phyloP scores from a whole-genome alignment of 2,329 filamentous ascomycete genomes.

The Aspergillus sp. region DNA sequence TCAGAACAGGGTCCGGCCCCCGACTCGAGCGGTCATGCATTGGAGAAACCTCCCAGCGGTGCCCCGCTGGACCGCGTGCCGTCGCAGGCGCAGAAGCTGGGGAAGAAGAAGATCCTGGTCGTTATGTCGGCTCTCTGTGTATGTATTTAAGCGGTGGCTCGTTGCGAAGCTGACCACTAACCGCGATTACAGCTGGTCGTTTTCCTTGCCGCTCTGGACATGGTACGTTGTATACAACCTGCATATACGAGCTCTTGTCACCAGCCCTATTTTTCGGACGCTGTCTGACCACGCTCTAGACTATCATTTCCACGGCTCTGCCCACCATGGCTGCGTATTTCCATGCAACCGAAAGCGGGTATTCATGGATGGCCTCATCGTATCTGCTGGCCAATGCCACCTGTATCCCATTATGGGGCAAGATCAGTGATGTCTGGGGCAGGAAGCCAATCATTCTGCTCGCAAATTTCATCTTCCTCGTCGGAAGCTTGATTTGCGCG shows the following conservation, averaged over 20 bases:
- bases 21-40: slow-evolving; percentile 7
- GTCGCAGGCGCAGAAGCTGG: slow-evolving; percentile 31
- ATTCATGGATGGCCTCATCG: slow-evolving; percentile 41
- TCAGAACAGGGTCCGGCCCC: background rate
- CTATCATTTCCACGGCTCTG: slow-evolving; percentile 38
- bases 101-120: slow-evolving; percentile 31
- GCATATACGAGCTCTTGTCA: too few species aligned
- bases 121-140: slow-evolving; percentile 36
- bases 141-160: too few species aligned
- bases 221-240: slow-evolving; percentile 37
- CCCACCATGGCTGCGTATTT: slow-evolving; percentile 37
- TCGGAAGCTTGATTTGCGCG: slow-evolving; percentile 53
- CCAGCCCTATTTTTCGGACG: too few species aligned
- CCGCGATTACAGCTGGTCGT: slow-evolving; percentile 45
- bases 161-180: too few species aligned
- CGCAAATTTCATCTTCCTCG: slow-evolving; percentile 53
- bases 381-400: slow-evolving; percentile 39
- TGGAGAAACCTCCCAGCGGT: slow-evolving; percentile 7
- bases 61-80: slow-evolving; percentile 21
- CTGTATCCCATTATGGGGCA: slow-evolving; percentile 51
- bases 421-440: slow-evolving; percentile 58
- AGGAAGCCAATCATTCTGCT: slow-evolving; percentile 53
- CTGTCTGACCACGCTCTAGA: slow-evolving; percentile 22
- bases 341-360: slow-evolving; percentile 34
- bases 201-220: slow-evolving; percentile 52